Evolutionary conservation across 2,329 filamentous ascomycete genomes (phyloP).

Genomic region (Xylariaceae sp.): DNA sequence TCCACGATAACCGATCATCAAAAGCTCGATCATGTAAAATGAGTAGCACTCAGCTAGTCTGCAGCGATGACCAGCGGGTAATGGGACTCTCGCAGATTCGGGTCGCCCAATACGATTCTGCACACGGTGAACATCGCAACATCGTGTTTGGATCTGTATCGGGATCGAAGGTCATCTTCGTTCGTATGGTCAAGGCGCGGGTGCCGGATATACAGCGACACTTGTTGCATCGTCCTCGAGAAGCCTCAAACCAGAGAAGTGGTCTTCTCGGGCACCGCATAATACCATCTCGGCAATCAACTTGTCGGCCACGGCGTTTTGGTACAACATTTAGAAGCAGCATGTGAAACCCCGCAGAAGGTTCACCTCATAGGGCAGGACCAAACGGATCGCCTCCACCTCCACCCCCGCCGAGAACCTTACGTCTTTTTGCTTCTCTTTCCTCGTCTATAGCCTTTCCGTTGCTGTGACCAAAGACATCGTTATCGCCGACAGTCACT

Average conservation of each 20-base stretch:
- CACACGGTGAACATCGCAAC: not conserved
- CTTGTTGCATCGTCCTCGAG: not conserved
- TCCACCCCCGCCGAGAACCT: constrained; percentile 22
- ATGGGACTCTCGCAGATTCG: not conserved
- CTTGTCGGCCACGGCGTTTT: not conserved
- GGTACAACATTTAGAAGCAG: not conserved
- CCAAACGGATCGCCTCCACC: constrained; percentile 25
- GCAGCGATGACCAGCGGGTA: too few species aligned
- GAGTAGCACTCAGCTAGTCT: not conserved
- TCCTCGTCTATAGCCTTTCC: constrained; percentile 33
- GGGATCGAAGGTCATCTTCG: not conserved
- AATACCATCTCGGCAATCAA: not conserved
- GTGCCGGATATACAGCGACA: not conserved
- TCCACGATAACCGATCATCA: not conserved
- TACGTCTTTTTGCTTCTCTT: constrained; percentile 37
- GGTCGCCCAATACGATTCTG: not conserved
- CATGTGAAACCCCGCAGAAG: not conserved
- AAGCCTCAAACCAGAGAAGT: not conserved
- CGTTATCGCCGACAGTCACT: constrained; percentile 38
- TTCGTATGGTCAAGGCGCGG: not conserved
- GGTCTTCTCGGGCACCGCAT: not conserved
- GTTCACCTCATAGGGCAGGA: constrained; percentile 23
- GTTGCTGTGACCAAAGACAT: constrained; percentile 41
- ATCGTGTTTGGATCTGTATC: not conserved
- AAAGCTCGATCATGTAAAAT: not conserved